Evolutionary conservation across 306 rosid genomes (phyloP).

Genomic region (Coriaria nepalensis): DNA sequence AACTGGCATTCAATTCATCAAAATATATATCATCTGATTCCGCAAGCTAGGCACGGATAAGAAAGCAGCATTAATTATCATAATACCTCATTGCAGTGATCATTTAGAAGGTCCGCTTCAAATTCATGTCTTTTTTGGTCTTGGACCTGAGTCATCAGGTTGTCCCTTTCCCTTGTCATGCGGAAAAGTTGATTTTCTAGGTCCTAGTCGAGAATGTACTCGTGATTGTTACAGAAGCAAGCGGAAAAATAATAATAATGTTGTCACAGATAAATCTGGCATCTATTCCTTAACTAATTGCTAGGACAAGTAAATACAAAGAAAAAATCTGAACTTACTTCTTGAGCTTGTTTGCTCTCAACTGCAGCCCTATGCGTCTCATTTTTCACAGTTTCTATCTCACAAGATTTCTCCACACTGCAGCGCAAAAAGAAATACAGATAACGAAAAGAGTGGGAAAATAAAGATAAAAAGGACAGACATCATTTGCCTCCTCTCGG

Average conservation of each 20-base stretch:
- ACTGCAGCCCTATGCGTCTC: slow-evolving; percentile 12
- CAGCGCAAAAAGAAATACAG: slow-evolving; percentile 12
- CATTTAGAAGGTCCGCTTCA: slow-evolving; percentile 31
- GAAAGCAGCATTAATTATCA: slow-evolving; percentile 10
- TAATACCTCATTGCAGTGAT: slow-evolving; percentile 35
- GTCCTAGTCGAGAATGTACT: too few relatives aligned
- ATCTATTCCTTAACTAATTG: too few relatives aligned
- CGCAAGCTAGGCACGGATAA: slow-evolving; percentile 12
- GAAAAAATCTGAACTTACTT: slow-evolving; percentile 45
- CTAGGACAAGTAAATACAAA: too few relatives aligned
- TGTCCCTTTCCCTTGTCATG: slow-evolving; percentile 48
- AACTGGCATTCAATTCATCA: slow-evolving; percentile 29
- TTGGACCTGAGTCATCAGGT: slow-evolving; percentile 29
- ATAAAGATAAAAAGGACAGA: too few relatives aligned
- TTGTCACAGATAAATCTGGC: too few relatives aligned
- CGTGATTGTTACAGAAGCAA: too few relatives aligned
- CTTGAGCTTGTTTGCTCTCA: slow-evolving; percentile 20
- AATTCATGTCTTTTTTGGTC: slow-evolving; percentile 30
- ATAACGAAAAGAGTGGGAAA: too few relatives aligned
- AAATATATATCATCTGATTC: neutral
- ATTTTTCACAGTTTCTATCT: slow-evolving; percentile 19
- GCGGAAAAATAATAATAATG: too few relatives aligned
- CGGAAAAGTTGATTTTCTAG: slow-evolving; percentile 28
- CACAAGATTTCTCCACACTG: slow-evolving; percentile 26
- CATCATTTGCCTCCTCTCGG: too few relatives aligned